phyloP scores from a whole-genome alignment of 2,329 filamentous ascomycete species.

The Pyricularia grisea region DNA sequence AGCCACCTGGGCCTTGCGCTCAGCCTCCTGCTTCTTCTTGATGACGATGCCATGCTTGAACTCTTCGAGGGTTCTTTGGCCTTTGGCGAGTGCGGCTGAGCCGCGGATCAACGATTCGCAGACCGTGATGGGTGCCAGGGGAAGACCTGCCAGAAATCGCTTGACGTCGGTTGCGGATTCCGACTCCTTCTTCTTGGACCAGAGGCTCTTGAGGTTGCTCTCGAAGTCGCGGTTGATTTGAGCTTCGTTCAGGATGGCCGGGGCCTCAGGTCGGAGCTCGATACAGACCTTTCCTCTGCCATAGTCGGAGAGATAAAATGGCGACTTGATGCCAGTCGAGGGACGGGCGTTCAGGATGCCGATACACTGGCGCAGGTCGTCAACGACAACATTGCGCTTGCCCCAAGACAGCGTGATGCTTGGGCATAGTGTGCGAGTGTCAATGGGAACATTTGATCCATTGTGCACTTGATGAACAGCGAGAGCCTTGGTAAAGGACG shows the following conservation, averaged over 20 bases:
- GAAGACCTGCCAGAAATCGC: slow-evolving; percentile 46
- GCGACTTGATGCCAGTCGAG: slow-evolving; percentile 15
- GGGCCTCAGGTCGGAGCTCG: slow-evolving; percentile 35
- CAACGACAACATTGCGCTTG: slow-evolving; percentile 54
- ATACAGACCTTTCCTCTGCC: slow-evolving; percentile 40
- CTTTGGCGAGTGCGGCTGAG: slow-evolving; percentile 52
- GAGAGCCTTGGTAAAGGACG: slow-evolving; percentile 58
- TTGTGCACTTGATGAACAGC: slow-evolving; percentile 63
- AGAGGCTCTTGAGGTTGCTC: slow-evolving; percentile 36
- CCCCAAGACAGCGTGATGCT: slow-evolving; percentile 62
- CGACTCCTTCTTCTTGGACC: slow-evolving; percentile 21
- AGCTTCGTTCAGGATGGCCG: slow-evolving; percentile 35
- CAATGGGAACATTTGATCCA: slow-evolving; percentile 51
- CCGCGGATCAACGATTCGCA: slow-evolving; percentile 42
- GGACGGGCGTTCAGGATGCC: slow-evolving; percentile 40
- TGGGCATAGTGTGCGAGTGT: slow-evolving; percentile 50
- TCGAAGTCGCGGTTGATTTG: slow-evolving; percentile 29
- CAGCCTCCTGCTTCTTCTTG: slow-evolving; percentile 37
- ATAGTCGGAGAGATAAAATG: slow-evolving; percentile 33
- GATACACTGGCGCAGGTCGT: slow-evolving; percentile 58
- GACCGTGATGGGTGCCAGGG: slow-evolving; percentile 40
- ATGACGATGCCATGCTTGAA: slow-evolving; percentile 52
- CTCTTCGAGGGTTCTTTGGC: slow-evolving; percentile 59
- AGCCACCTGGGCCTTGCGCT: slow-evolving; percentile 16
- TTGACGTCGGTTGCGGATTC: slow-evolving; percentile 21